Evolutionary conservation across 805 yeast genomes (phyloP).

Genomic region (Pichia thaimueangensis): DNA sequence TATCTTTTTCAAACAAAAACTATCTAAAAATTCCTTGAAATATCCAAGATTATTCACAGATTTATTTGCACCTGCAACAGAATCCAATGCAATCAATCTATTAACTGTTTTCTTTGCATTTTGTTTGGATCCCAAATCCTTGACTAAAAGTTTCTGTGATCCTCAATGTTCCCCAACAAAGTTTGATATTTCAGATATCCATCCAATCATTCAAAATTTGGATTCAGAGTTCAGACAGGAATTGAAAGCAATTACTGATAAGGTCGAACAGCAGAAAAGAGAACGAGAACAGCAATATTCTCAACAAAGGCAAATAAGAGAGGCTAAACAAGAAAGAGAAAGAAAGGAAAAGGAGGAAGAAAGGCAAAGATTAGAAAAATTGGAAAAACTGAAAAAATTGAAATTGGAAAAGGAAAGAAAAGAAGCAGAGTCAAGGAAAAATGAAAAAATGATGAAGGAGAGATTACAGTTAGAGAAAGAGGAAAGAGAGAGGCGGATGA

Average conservation of each 20-base stretch:
- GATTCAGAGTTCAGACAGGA: conserved; percentile 14
- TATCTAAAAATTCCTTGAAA: conserved; percentile 23
- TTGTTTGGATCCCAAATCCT: conserved; percentile 19
- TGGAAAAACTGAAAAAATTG: background rate
- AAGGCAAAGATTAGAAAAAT: background rate
- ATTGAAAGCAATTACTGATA: conserved; percentile 7
- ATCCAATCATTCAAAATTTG: conserved; percentile 19
- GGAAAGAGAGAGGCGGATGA: background rate
- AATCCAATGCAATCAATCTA: conserved; percentile 27
- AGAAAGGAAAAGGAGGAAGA: background rate
- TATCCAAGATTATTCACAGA: conserved; percentile 20
- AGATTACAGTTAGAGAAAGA: background rate
- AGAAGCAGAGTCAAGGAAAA: background rate
- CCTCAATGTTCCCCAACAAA: conserved; percentile 18
- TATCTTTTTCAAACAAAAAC: conserved; percentile 22
- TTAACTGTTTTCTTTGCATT: conserved; percentile 25
- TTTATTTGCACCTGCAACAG: conserved; percentile 22
- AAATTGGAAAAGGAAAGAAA: background rate
- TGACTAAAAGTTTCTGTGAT: conserved; percentile 20
- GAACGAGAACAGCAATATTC: no score
- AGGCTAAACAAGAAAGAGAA: conserved; percentile 3
- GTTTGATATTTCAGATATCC: conserved; percentile 26
- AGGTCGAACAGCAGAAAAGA: conserved; percentile 2
- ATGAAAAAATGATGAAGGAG: background rate
- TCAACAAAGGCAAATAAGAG: no score